Base-by-base conservation (phyloP, 1,139 yeast genomes). In the Saccharomyces hybrid region DNA sequence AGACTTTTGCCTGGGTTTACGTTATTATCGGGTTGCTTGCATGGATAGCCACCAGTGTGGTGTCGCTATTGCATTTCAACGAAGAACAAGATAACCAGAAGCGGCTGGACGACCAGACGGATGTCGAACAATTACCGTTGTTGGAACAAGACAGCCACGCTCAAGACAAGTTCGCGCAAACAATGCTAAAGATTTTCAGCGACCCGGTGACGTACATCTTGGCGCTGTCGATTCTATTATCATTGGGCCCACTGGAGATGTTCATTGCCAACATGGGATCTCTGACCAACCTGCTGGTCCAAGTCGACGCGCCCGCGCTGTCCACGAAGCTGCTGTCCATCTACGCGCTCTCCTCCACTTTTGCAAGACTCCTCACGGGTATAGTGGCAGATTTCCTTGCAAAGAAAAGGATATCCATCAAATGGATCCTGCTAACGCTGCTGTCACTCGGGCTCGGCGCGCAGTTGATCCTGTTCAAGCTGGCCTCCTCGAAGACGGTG, bases 181-280 rank as follows among this genome's bases (percentile, higher is more conserved):
- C 48, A 25, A 14, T 49, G 11, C 23, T 38, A 3, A 65, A 62
- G 7, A 88, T 91, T 61, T 68, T 88, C 49, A 70, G 69, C 27
- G 93, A 87, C 64, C 78, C 78, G 34, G 78, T 86, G 3, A 83
- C 90, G 49, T 85, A 89, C 78, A 60, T 84, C 2, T 71, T 89
- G 27, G 75, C 87, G 42, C 59, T 78, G 2, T 80, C 91, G 7
- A 78, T 90, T 57, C 76, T 90, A 29, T 72, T 88, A 42, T 78
- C 85, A 34, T 74, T 89, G 27, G 99, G 98, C 0, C 96, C 97
- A 0, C 73, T 89, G 58, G 99, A 93, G 66, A 83, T 90, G 75
- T 90, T 83, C 70, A 82, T 89, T 60, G 88, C 91, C 57, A 88
- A 91, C 65, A 78, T 93, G 76, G 96, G 95, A 50, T 84, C 82